Evolutionary conservation across 1,139 yeast genomes (phyloP).

Genomic region (Chernovozyma sophiae-reginae): DNA sequence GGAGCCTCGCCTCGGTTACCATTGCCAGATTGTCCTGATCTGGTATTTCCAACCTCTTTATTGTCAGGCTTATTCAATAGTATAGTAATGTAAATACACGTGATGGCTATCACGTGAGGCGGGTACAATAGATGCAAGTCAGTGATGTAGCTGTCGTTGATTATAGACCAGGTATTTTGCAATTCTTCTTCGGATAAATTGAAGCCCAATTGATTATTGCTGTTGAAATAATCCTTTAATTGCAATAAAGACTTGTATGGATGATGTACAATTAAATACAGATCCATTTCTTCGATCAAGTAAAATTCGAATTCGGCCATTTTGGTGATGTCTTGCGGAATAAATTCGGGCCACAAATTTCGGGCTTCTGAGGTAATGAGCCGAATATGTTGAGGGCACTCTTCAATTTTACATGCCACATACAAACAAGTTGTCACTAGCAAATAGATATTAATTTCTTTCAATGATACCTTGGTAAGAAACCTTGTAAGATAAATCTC

Average conservation of each 20-base stretch:
- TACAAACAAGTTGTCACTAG: conserved; percentile 83
- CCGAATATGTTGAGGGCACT: conserved; percentile 90
- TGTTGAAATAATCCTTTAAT: conserved; percentile 44
- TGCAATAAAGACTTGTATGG: conserved; percentile 78
- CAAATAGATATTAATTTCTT: conserved; percentile 78
- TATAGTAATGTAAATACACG: conserved; percentile 72
- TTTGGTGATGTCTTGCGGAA: conserved; percentile 87
- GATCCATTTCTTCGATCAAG: conserved; percentile 81
- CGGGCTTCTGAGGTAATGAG: conserved; percentile 81
- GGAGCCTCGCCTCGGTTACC: background rate
- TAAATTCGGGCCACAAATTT: conserved; percentile 90
- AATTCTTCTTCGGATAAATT: conserved; percentile 61
- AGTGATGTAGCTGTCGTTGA: conserved; percentile 86
- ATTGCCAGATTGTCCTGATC: background rate
- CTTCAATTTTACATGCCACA: conserved; percentile 90
- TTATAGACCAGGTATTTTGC: conserved; percentile 83
- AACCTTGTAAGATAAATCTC: conserved; percentile 79
- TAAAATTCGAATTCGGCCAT: conserved; percentile 97
- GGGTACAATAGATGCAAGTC: conserved; percentile 80
- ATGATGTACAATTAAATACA: conserved; percentile 78
- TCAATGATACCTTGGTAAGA: conserved; percentile 64
- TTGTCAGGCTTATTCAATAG: conserved; percentile 40
- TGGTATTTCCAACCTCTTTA: background rate
- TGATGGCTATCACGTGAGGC: conserved; percentile 85
- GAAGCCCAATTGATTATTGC: conserved; percentile 23